Base-by-base conservation (phyloP, 2,329 filamentous ascomycete species). In the Neoascochyta sp. region DNA sequence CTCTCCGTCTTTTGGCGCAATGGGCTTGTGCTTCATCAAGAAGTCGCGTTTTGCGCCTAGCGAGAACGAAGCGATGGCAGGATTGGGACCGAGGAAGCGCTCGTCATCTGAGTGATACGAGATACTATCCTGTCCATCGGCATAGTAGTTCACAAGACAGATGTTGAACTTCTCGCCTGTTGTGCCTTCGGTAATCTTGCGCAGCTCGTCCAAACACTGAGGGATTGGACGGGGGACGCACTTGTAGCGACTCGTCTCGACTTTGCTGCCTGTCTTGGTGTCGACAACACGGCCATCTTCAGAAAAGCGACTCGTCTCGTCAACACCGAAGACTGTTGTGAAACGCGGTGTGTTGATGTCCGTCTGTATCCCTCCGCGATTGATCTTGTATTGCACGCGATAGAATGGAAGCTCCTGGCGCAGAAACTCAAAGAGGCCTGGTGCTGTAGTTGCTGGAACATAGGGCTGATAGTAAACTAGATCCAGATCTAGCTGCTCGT, bases 31-130 rank as follows among this genome's bases (percentile, higher is more conserved):
- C 62, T 86, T 88, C 74, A 90, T 76, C 9, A 86, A 60, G 49
- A 90, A 90, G 46, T 89, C 85, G 9, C 85, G 70, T 43, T 70
- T 74, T 1, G 81, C 81, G 1, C 86, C 86, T 0, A 90, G 68
- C 1, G 80, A 81, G 49, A 88, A 79, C 0, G 81, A 86, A 1
- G 84, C 84, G 31, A 90, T 89, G 7, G 78, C 75, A 1, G 85
- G 84, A 11, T 81, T 65, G 0, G 64, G 43, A 0, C 84, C 85
- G 0, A 90, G 71, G 45, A 90, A 92, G 5, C 76, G 70, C 66
- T 90, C 86, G 50, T 90, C 84, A 45, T 90, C 86, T 27, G 80
- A 84, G 60, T 90, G 84, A 51, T 83, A 90, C 8, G 80, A 75
- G 27, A 90, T 90, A 45, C 81, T 86, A 57, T 90, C 84, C 5